These are phyloP conservation scores for Dothistroma septosporum DNA, from an alignment of 2,329 filamentous ascomycete species.

Conservation along the genomic window DNA sequence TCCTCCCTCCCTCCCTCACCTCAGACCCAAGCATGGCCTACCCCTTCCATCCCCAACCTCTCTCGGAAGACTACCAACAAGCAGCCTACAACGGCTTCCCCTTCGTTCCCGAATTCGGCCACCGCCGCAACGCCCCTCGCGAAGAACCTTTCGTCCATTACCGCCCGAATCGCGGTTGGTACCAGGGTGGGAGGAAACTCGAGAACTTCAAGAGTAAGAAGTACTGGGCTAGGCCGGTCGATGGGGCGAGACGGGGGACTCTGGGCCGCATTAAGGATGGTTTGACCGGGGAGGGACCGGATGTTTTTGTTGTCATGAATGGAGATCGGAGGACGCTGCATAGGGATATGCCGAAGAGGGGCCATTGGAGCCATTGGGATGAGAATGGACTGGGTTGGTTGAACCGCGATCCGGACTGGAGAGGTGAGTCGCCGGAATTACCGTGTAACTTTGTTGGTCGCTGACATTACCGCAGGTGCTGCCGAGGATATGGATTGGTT, in stretches of 20 bases:
- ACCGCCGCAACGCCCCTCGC: conserved; percentile 23
- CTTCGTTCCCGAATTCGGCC: conserved; percentile 24
- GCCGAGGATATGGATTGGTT: conserved; percentile 32
- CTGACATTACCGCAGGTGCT: conserved; percentile 10
- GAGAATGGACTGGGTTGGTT: conserved; percentile 21
- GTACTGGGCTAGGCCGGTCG: conserved; percentile 44
- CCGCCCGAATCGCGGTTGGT: conserved; percentile 23
- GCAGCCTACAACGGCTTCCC: conserved; percentile 25
- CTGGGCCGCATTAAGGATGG: conserved; percentile 44
- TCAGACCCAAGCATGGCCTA: conserved; percentile 13
- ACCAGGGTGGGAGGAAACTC: conserved; percentile 22
- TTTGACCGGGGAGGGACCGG: conserved; percentile 40
- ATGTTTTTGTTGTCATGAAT: conserved; percentile 43
- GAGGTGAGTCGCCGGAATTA: conserved; percentile 18
- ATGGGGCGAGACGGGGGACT: conserved; percentile 38
- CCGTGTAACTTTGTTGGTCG: not conserved
- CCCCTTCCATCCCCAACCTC: conserved; percentile 15
- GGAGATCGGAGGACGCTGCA: conserved; percentile 38
- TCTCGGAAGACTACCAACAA: conserved; percentile 22
- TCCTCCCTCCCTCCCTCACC: not conserved
- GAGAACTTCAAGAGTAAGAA: conserved; percentile 36
- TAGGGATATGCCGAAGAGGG: conserved; percentile 36
- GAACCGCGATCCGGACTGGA: conserved; percentile 32
- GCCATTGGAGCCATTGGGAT: conserved; percentile 37
- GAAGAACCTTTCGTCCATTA: conserved; percentile 30